Base-by-base conservation (phyloP, 768 basidiomycete species). In the Kwoniella heveanensis region DNA sequence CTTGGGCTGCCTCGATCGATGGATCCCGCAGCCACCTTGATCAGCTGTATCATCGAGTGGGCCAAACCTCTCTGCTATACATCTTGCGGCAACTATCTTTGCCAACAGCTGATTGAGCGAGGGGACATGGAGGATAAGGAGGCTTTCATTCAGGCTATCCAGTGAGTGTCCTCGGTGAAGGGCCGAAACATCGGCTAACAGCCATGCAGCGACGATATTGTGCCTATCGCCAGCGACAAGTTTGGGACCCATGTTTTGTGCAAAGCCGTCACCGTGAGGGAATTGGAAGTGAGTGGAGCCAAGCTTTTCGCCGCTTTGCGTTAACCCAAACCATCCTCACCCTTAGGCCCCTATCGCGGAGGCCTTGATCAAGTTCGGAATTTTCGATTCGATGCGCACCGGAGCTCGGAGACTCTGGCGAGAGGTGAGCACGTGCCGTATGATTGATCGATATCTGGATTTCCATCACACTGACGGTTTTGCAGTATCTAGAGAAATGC, bases 211-310 rank as follows among this genome's bases (percentile, higher is more conserved):
- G 67, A 69, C 5, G 60, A 76, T 22, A 65, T 79, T 19, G 69
- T 79, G 37, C 54, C 65, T 19, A 74, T 79, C 26, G 72, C 76
- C 1, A 73, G 70, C 54, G 70, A 79, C 61, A 76, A 76, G 56
- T 77, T 76, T 60, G 77, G 77, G 2, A 77, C 74, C 1, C 77
- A 79, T 54, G 77, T 79, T 46, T 60, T 79, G 29, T 76, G 73
- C 64, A 79, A 79, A 57, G 71, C 70, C 17, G 65, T 77, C 25
- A 65, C 71, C 17, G 62, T 66, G 32, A 60, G 67, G 46, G 77
- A 76, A 37, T 56, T 79, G 13, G 71, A 77, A 62, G 76, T 79
- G 32, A 64, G 70, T 48, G 12, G 46, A 19, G n/a, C n/a, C n/a
- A n/a, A n/a, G n/a, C n/a, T n/a, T n/a, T n/a, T n/a, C n/a, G n/a